Percentiles rank a stretch among this genome's conserved stretches.
These are phyloP conservation scores for Dillenia suffruticosa DNA, from an alignment of 164 flowering plant species.

Conservation along the genomic window DNA sequence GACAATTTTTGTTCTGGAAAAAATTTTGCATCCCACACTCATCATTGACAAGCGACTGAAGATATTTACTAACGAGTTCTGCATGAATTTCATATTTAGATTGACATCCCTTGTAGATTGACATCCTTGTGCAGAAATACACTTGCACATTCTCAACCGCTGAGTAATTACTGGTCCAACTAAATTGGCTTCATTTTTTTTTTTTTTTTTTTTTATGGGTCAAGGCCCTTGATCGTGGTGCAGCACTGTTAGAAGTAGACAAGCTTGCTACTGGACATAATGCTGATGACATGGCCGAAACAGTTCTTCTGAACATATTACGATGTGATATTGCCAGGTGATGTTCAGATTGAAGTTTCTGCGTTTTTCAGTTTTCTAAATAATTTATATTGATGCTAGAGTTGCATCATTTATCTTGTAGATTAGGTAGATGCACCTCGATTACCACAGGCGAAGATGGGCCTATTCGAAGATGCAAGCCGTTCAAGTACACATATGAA, in stretches of 20 bases:
- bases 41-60: too few relatives aligned
- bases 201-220: too few relatives aligned
- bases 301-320: conserved; percentile 85
- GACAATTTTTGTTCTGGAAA: too few relatives aligned
- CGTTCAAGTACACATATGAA: conserved; percentile 95
- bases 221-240: conserved; percentile 99
- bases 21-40: too few relatives aligned
- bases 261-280: conserved; percentile 95
- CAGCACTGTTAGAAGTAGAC: conserved; percentile 87
- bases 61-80: too few relatives aligned
- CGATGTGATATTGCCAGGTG: conserved; percentile 99
- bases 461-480: conserved; percentile 98
- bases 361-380: conserved; percentile 3
- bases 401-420: conserved; percentile 19
- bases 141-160: too few relatives aligned
- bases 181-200: conserved; percentile 4
- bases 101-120: too few relatives aligned
- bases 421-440: conserved; percentile 91
- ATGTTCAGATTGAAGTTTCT: not conserved
- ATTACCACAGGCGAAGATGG: conserved; percentile 97
- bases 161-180: too few relatives aligned
- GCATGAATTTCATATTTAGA: too few relatives aligned
- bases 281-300: conserved; percentile 99
- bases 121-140: too few relatives aligned
- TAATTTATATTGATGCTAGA: too few relatives aligned